Percentiles rank a stretch among this genome's conserved stretches.
These are phyloP conservation scores for Penicillium coffeae DNA, from an alignment of 495 filamentous ascomycete genomes.

Conservation along the genomic window DNA sequence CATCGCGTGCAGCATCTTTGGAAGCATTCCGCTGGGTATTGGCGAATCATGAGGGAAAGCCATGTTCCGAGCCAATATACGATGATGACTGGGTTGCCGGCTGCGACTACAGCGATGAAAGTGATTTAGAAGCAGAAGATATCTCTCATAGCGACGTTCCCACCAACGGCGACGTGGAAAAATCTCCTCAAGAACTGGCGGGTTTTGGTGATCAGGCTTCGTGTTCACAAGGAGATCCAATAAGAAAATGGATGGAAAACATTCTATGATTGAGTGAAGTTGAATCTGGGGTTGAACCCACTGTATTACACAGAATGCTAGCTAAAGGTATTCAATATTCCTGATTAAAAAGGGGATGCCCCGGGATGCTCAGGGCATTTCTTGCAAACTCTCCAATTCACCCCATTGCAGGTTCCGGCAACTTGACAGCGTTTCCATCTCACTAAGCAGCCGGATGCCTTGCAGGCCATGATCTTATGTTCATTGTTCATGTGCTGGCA, in stretches of 20 bases:
- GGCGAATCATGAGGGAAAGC: slow-evolving; percentile 4
- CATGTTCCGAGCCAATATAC: slow-evolving; percentile 5
- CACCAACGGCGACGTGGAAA: neutral
- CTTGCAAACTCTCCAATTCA: neutral
- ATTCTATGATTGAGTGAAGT: neutral
- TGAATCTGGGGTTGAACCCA: neutral
- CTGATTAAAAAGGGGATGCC: neutral
- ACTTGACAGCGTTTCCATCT: too few species aligned
- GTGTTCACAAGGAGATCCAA: neutral
- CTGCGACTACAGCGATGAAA: slow-evolving; percentile 4
- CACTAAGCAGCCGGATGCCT: too few species aligned
- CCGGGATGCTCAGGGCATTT: neutral
- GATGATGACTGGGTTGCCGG: slow-evolving; percentile 4
- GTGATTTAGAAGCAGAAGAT: neutral
- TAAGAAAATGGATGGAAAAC: neutral
- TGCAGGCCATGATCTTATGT: too few species aligned
- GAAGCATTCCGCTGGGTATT: slow-evolving; percentile 5
- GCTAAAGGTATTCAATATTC: neutral
- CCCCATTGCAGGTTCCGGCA: too few species aligned
- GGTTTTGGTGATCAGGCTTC: neutral
- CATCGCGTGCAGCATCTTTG: slow-evolving; percentile 4
- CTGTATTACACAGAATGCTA: neutral
- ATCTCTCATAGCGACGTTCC: neutral
- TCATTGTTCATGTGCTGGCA: too few species aligned
- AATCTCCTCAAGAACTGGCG: neutral